Base-by-base conservation (phyloP, 2,329 filamentous ascomycete genomes). In the Fusarium sp. region DNA sequence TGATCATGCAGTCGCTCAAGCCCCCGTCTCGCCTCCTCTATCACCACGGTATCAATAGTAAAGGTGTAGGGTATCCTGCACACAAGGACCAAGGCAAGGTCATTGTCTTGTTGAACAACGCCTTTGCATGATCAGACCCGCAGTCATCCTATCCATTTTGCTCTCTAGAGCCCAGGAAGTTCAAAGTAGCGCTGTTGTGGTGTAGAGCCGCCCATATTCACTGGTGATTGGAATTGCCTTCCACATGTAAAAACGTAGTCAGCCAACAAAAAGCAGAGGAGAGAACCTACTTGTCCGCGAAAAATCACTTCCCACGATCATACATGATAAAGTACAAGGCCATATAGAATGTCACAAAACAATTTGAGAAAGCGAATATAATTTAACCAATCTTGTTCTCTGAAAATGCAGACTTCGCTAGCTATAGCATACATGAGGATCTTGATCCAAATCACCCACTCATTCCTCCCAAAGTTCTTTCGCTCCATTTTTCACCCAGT, bases 321-420 rank as follows among this genome's bases (percentile, higher is more conserved):
- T n/a, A n/a, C n/a, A n/a, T n/a, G n/a, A n/a, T n/a, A n/a, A n/a
- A n/a, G n/a, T n/a, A n/a, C n/a, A n/a, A n/a, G n/a, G n/a, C n/a
- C n/a, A n/a, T n/a, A n/a, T n/a, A 27, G 25, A 45, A 25, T 45
- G 4, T 45, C 43, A 48, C 14, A 10, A 7, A 0, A 48, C 16
- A 4, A 4, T 27, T 27, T 27, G 5, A 7, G 25, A 27, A 27
- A 5, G 13, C 8, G 9, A n/a, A 32, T 14, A 8, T n/a, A 20
- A 5, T 0, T 14, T 3, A 32, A 54, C 9, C 11, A 54, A 54
- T 54, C 27, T 32, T 32, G 4, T 54, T 9, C 10, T 1, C 2
- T 20, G n/a, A 11, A 54, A 54, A 54, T 54, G 27, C 48, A 54
- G 27, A 32, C 48, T 32, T 54, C 48, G 48, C 48, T 54, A 54